Evolutionary conservation across 2,329 filamentous ascomycete genomes (phyloP).

Genomic region (Hypocreales sp.): DNA sequence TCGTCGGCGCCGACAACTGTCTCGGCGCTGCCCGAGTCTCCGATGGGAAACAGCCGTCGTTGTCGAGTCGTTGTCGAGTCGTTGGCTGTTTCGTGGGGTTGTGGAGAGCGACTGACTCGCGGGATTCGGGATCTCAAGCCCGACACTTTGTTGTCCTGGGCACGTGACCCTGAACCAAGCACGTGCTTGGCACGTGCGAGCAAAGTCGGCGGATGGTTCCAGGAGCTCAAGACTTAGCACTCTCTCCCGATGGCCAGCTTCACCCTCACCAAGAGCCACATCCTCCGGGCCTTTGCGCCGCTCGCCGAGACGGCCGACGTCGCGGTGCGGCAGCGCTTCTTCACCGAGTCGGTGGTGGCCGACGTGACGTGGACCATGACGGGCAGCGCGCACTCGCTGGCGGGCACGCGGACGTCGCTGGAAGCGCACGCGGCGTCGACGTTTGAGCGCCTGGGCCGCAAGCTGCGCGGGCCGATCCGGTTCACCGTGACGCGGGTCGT

Average conservation of each 20-base stretch:
- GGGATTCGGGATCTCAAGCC: too few relatives aligned
- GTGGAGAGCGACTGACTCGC: too few relatives aligned
- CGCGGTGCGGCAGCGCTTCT: constrained; percentile 6
- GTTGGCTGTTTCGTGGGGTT: too few relatives aligned
- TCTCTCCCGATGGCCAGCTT: constrained; percentile 7
- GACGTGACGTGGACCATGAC: constrained; percentile 10
- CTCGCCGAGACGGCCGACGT: constrained; percentile 6
- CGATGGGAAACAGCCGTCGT: too few relatives aligned
- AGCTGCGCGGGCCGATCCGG: constrained; percentile 8
- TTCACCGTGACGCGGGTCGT: constrained; percentile 8
- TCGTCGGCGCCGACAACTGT: too few relatives aligned
- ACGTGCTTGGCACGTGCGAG: too few relatives aligned
- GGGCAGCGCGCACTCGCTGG: constrained; percentile 9
- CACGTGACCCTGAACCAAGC: too few relatives aligned
- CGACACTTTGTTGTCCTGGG: too few relatives aligned
- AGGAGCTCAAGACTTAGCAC: too few relatives aligned
- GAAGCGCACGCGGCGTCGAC: constrained; percentile 6
- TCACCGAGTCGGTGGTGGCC: constrained; percentile 6
- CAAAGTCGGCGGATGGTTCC: too few relatives aligned
- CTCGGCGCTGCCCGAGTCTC: too few relatives aligned
- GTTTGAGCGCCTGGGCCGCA: constrained; percentile 7
- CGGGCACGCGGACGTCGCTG: constrained; percentile 7
- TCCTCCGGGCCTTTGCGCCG: constrained; percentile 7
- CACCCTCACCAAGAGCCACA: constrained; percentile 7
- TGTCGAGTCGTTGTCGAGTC: too few relatives aligned